Conservation (phyloP, 345 rosid species). For the Chamaenerion angustifolium region DNA sequence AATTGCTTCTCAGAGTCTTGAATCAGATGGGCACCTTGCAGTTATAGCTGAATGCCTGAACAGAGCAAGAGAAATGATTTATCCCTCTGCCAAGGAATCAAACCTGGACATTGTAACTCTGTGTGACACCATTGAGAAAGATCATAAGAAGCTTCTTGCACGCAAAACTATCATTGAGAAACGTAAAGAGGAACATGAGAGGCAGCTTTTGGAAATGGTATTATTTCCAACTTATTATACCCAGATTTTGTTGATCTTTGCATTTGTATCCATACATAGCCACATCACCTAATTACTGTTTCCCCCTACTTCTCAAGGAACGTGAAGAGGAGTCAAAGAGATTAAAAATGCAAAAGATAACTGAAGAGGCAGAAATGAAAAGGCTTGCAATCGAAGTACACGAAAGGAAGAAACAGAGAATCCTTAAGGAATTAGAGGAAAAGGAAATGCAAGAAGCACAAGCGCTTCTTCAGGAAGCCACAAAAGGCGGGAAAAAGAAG, state of each 20-base stretch:
- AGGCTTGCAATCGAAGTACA: slow-evolving; percentile 67
- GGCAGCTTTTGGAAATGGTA: slow-evolving; percentile 85
- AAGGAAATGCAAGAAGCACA: slow-evolving; percentile 83
- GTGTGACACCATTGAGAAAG: slow-evolving; percentile 62
- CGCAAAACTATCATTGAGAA: slow-evolving; percentile 86
- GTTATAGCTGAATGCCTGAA: slow-evolving; percentile 61
- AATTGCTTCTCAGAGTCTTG: slow-evolving; percentile 42
- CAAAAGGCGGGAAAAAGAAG: slow-evolving; percentile 58
- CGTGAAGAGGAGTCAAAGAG: slow-evolving; percentile 76
- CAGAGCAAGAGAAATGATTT: slow-evolving; percentile 61
- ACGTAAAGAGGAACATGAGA: slow-evolving; percentile 92
- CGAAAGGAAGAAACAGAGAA: slow-evolving; percentile 63
- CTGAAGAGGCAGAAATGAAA: slow-evolving; percentile 87
- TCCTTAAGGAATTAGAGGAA: slow-evolving; percentile 72
- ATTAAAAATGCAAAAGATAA: slow-evolving; percentile 61
- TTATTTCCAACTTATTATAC: neutral
- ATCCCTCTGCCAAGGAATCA: slow-evolving; percentile 50
- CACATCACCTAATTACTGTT: neutral
- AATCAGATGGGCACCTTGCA: slow-evolving; percentile 72
- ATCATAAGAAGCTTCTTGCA: slow-evolving; percentile 84
- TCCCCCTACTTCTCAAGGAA: slow-evolving; percentile 31
- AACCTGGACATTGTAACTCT: slow-evolving; percentile 22
- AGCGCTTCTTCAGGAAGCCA: slow-evolving; percentile 65
- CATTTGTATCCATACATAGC: too few relatives aligned
- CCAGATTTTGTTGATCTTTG: neutral